A percentile compares a stretch with the other conserved stretches of the same genome.
phyloP scores from a whole-genome alignment of 179 eudicot genomes.

The Patellifolia procumbens region DNA sequence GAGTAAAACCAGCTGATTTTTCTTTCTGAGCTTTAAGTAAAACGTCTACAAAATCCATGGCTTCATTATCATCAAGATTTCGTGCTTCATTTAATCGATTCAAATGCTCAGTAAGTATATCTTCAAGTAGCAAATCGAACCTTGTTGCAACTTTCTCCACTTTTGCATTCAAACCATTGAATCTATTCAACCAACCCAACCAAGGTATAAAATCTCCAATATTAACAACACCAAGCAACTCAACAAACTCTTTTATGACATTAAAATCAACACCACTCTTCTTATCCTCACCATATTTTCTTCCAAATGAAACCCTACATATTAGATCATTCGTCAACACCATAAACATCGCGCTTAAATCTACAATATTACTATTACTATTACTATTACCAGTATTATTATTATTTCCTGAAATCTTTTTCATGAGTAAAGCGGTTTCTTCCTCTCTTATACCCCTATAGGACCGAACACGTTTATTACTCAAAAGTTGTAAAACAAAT shows the following conservation, averaged over 20 bases:
- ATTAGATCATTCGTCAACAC: slow-evolving; percentile 31
- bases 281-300: slow-evolving; percentile 30
- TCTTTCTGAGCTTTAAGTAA: slow-evolving; percentile 30
- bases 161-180: slow-evolving; percentile 28
- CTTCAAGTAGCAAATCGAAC: slow-evolving; percentile 36
- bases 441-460: slow-evolving; percentile 17
- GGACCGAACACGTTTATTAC: slow-evolving; percentile 8
- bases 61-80: neutral
- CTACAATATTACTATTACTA: neutral
- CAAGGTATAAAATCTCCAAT: slow-evolving; percentile 46
- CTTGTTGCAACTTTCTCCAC: slow-evolving; percentile 11
- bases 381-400: neutral
- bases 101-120: slow-evolving; percentile 29
- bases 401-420: neutral
- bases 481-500: slow-evolving; percentile 1
- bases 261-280: slow-evolving; percentile 15
- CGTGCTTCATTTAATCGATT: neutral
- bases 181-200: slow-evolving; percentile 41
- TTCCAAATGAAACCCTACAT: slow-evolving; percentile 52
- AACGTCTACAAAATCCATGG: slow-evolving; percentile 37
- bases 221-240: slow-evolving; percentile 31
- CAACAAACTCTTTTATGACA: slow-evolving; percentile 25
- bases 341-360: slow-evolving; percentile 16
- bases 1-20: neutral
- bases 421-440: neutral